A percentile compares a stretch with the other conserved stretches of the same genome.
Conservation (phyloP, 2,329 filamentous ascomycete species). For the Lojkania enalia region DNA sequence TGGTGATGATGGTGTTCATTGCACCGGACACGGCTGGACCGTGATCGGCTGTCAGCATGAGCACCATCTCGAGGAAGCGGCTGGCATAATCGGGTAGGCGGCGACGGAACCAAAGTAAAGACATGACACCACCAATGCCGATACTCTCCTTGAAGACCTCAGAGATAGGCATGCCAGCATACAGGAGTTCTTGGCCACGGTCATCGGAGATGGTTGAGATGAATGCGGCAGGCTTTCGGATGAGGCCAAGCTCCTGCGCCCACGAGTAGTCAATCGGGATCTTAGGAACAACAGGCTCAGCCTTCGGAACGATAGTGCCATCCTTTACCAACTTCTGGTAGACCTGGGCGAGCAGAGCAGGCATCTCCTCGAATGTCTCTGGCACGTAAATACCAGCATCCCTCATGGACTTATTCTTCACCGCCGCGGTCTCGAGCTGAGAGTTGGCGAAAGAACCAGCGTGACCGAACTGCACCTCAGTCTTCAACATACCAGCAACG, state of each 20-base stretch:
- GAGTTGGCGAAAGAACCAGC: constrained; percentile 99
- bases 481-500: constrained; percentile 99
- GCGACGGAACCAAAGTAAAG: constrained; percentile 98
- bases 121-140: constrained; percentile 99
- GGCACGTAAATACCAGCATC: constrained; percentile 94
- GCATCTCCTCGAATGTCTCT: constrained; percentile 95
- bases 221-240: constrained; percentile 99
- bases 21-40: constrained; percentile 98
- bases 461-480: constrained; percentile 98
- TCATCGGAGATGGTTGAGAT: constrained; percentile 99
- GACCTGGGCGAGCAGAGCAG: constrained; percentile 72
- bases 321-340: constrained; percentile 87
- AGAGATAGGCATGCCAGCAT: constrained; percentile 99
- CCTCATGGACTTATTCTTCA: constrained; percentile 97
- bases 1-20: constrained; percentile 99
- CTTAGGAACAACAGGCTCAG: constrained; percentile 94
- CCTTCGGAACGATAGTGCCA: constrained; percentile 80
- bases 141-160: constrained; percentile 99
- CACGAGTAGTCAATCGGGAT: constrained; percentile 99
- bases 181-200: constrained; percentile 98
- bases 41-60: constrained; percentile 99
- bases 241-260: constrained; percentile 98
- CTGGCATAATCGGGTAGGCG: constrained; percentile 93
- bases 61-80: constrained; percentile 99
- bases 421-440: constrained; percentile 92